phyloP scores from a whole-genome alignment of 2,329 filamentous ascomycete species.

The Ilyonectria mors-panacis region DNA sequence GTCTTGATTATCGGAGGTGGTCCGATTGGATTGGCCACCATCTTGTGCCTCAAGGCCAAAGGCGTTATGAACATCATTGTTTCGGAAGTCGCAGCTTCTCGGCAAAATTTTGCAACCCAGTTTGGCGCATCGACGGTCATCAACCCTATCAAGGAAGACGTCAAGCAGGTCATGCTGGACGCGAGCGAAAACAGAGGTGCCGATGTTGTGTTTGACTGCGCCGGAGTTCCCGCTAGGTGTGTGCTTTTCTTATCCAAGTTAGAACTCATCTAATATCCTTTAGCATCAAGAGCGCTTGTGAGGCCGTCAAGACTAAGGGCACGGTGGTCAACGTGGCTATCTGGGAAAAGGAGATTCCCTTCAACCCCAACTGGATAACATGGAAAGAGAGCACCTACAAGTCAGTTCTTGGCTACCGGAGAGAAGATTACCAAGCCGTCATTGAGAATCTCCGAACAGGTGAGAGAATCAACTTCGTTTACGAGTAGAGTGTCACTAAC shows the following conservation, averaged over 20 bases:
- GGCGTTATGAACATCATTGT: conserved; percentile 64
- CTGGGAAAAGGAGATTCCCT: conserved; percentile 64
- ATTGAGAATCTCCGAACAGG: conserved; percentile 58
- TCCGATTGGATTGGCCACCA: conserved; percentile 64
- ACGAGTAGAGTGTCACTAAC: conserved; percentile 12
- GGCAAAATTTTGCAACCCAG: conserved; percentile 58
- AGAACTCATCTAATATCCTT: neutral
- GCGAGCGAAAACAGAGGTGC: conserved; percentile 66
- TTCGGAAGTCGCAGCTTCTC: conserved; percentile 60
- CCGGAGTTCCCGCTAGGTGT: conserved; percentile 62
- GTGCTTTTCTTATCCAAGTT: neutral
- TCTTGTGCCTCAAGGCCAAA: conserved; percentile 61
- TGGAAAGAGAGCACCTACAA: conserved; percentile 47
- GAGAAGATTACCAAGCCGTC: conserved; percentile 68
- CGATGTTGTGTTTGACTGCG: conserved; percentile 74
- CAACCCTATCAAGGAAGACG: conserved; percentile 59
- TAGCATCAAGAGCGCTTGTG: conserved; percentile 57
- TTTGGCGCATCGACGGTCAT: conserved; percentile 63
- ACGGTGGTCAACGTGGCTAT: conserved; percentile 76
- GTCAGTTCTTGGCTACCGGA: conserved; percentile 44
- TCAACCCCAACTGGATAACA: conserved; percentile 48
- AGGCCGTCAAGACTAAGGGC: conserved; percentile 66
- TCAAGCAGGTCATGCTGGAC: conserved; percentile 61
- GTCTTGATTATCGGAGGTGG: conserved; percentile 66
- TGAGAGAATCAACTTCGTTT: neutral